Evolutionary conservation across 139 green algal species (phyloP).

Genomic region (Coelastrella sp.): DNA sequence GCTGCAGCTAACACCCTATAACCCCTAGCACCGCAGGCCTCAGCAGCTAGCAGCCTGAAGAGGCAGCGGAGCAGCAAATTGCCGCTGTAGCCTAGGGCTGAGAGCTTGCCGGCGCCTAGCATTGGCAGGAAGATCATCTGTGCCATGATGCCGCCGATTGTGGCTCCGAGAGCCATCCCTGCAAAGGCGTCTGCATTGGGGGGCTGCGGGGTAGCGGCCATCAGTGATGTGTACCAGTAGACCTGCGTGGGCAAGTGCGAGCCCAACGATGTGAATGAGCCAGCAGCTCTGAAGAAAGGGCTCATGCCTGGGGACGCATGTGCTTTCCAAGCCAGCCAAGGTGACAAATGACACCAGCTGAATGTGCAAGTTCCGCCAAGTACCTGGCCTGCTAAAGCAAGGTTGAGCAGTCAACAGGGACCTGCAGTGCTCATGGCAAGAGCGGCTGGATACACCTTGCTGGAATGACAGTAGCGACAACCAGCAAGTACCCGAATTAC

Average conservation of each 20-base stretch:
- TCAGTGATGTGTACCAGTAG: conserved; percentile 42
- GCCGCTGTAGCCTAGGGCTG: not conserved
- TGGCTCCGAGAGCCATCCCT: conserved; percentile 38
- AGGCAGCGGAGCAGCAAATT: conserved; percentile 23
- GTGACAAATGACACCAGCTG: too few relatives aligned
- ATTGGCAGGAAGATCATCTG: conserved; percentile 43
- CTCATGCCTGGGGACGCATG: too few relatives aligned
- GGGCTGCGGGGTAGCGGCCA: conserved; percentile 24
- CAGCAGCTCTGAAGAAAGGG: not conserved
- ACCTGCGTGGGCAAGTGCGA: not conserved
- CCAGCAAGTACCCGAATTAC: too few relatives aligned
- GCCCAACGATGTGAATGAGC: not conserved
- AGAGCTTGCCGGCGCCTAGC: conserved; percentile 27
- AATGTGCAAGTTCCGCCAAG: too few relatives aligned
- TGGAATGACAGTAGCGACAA: not conserved
- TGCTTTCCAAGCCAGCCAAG: too few relatives aligned
- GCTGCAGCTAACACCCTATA: conserved; percentile 3
- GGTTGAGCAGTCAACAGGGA: too few relatives aligned
- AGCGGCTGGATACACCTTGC: too few relatives aligned
- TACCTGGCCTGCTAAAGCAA: too few relatives aligned
- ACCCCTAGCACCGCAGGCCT: not conserved
- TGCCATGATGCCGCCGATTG: conserved; percentile 40
- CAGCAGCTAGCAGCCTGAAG: conserved; percentile 8
- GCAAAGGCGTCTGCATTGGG: conserved; percentile 44
- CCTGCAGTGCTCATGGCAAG: too few relatives aligned